Percentiles rank a stretch among this genome's conserved stretches.
phyloP scores from a whole-genome alignment of 163 green algal species.

The Prototheca wickerhamii region DNA sequence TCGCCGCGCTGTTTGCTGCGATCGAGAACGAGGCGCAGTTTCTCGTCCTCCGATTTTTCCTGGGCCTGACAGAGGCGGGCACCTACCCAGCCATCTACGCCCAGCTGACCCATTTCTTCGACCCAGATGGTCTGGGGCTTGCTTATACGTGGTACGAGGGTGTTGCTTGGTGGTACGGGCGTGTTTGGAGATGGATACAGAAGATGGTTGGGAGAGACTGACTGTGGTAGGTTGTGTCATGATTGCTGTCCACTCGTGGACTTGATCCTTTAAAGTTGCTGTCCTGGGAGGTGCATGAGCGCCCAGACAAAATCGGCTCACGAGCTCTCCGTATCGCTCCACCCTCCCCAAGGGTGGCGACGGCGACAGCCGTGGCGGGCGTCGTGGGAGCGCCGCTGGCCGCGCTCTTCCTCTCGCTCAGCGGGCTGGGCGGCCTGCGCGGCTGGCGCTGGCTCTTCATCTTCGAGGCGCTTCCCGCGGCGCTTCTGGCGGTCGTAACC shows the following conservation, averaged over 20 bases:
- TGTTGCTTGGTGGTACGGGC: neutral
- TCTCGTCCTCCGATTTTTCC: conserved; percentile 39
- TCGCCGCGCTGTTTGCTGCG: conserved; percentile 28
- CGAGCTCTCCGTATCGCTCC: neutral
- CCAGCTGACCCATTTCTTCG: conserved; percentile 43
- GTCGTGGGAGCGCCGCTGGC: conserved; percentile 33
- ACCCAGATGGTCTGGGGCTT: conserved; percentile 10
- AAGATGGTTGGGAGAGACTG: neutral
- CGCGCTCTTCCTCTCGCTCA: conserved; percentile 23
- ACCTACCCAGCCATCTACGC: conserved; percentile 47
- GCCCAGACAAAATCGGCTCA: neutral
- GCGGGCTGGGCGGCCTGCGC: conserved; percentile 28
- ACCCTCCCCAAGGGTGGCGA: neutral
- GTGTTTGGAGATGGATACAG: neutral
- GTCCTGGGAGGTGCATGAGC: neutral
- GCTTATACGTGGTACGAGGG: conserved; percentile 8
- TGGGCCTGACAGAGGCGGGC: conserved; percentile 45
- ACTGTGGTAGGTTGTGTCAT: neutral
- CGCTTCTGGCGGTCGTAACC: conserved; percentile 22
- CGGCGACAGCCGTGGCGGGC: conserved; percentile 15
- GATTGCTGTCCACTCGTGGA: neutral
- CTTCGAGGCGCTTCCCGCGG: conserved; percentile 21
- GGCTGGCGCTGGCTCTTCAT: conserved; percentile 49
- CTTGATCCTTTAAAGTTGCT: neutral
- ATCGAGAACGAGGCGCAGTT: conserved; percentile 25